Conservation (phyloP, 163 green algal species). For the Scenedesmus sp. region DNA sequence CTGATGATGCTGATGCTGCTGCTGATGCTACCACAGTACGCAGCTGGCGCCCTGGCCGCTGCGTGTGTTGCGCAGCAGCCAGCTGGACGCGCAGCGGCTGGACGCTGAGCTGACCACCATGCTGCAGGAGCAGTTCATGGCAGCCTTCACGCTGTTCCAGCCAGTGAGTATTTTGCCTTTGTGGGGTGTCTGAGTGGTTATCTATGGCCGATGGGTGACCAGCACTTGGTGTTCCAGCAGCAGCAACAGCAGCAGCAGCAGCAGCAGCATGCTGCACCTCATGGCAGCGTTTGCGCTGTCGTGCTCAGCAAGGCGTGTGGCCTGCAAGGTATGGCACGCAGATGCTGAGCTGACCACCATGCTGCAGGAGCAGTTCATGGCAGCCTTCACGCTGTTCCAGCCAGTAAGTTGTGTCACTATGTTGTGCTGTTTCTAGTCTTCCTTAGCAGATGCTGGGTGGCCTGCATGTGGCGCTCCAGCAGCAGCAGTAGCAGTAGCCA, state of each 20-base stretch:
- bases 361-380: slow-evolving; percentile 84
- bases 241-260: neutral
- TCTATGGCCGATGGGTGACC: neutral
- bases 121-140: slow-evolving; percentile 85
- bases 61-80: slow-evolving; percentile 83
- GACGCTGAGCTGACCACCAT: slow-evolving; percentile 88
- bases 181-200: neutral
- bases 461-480: neutral
- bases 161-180: slow-evolving; percentile 25
- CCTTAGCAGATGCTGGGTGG: too few species aligned
- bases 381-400: slow-evolving; percentile 70
- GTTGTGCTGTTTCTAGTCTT: neutral
- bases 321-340: slow-evolving; percentile 55
- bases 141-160: slow-evolving; percentile 71
- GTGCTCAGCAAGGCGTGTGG: too few species aligned
- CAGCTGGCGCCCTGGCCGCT: slow-evolving; percentile 46
- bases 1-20: neutral
- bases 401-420: slow-evolving; percentile 18
- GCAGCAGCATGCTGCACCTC: too few species aligned
- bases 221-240: neutral
- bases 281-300: too few species aligned
- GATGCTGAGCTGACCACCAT: slow-evolving; percentile 87
- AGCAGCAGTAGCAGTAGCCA: neutral
- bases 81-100: slow-evolving; percentile 87
- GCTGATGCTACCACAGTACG: slow-evolving; percentile 10